Base-by-base conservation (phyloP, 2,329 filamentous ascomycete species). In the Zymoseptoria passerinii region DNA sequence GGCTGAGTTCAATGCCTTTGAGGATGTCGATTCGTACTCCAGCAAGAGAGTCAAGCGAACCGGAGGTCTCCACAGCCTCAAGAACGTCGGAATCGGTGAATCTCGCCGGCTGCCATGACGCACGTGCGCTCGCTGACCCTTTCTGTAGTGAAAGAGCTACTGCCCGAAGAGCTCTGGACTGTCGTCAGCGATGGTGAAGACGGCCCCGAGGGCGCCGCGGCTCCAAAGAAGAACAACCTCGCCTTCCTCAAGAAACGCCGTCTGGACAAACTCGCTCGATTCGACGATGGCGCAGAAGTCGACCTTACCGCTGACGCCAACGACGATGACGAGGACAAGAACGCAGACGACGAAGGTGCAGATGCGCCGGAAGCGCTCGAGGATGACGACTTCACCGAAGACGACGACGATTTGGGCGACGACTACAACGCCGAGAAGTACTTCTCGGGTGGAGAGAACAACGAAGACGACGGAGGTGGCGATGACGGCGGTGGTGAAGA, bases 291-390 rank as follows among this genome's bases (percentile, higher is more conserved):
- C 40, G 64, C 53, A 10, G 60, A 64, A 16, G 35, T 44, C 23
- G 62, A 61, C 35, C 50, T 40, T 3, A 35, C 53, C 20, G 59
- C 52, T 16, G 55, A 59, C 29, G 27, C 10, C 28, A 57, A 63
- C 19, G 58, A 65, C 18, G 64, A 63, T 27, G 62, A 58, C 5
- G 57, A 90, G 89, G 72, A 87, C 84, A 3, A 89, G 85, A 16
- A 90, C 88, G 68, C 79, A 82, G 64, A 81, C 83, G 27, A 80
- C 88, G 57, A 76, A 80, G 19, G 56, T 55, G 63, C 63, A 58
- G 64, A 66, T 27, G 61, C 53, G 9, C 50, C 62, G 9, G 63
- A 63, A 23, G 49, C 57, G 7, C 61, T 57, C 10, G 55, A 59
- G 48, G 64, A 66, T 49, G 60, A 65, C 55, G 78, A 84, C 59